Evolutionary conservation across 352 stramenopile genomes (phyloP), one percentile per base, ranked within the genome.

Genomic region (Globisporangium splendens): DNA sequence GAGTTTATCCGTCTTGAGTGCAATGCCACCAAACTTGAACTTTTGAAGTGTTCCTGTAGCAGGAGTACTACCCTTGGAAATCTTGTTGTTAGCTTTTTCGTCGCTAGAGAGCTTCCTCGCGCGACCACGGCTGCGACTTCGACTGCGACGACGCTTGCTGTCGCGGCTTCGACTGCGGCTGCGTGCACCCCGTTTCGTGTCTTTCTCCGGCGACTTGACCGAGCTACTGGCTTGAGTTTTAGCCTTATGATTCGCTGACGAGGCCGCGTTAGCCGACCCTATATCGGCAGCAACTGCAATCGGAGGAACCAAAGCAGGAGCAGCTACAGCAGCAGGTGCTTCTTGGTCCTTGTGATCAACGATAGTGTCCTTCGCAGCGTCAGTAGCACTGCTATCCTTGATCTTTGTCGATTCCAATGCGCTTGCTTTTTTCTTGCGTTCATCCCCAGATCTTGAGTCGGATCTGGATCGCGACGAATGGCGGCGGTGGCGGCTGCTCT

Each of bases 21-120:
- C 77, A 28, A 94, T 90, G 8, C 71, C 65, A 13, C 69, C 73
- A 48, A 92, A 94, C 50, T 83, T 88, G 50, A 89, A 90, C 33
- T 70, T 82, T 44, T 44, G 39, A 44, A 44, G 39, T 44, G 13
- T 44, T 44, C 17, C 39, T 15, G 39, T n/a, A 35, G 28, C 28
- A 35, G 28, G 28, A 35, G 10, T 10, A 8, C 28, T 35, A 35
- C 28, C 28, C 28, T 35, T 35, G 5, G 28, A 35, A 35, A 11
- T 35, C 28, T 35, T 49, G 39, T 20, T 22, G 50, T 39, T 20
- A 8, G 22, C 0, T 46, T 46, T 47, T 54, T 56, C 44, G 50
- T 31, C 50, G 38, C 38, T 56, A 48, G 48, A 55, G n/a, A 58
- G 61, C 31, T 61, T 67, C 33, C 59, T 46, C 10, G 53, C 61